A percentile compares a stretch with the other conserved stretches of the same genome.
phyloP scores from a whole-genome alignment of 352 stramenopile species.

The Phytophthora megakarya region DNA sequence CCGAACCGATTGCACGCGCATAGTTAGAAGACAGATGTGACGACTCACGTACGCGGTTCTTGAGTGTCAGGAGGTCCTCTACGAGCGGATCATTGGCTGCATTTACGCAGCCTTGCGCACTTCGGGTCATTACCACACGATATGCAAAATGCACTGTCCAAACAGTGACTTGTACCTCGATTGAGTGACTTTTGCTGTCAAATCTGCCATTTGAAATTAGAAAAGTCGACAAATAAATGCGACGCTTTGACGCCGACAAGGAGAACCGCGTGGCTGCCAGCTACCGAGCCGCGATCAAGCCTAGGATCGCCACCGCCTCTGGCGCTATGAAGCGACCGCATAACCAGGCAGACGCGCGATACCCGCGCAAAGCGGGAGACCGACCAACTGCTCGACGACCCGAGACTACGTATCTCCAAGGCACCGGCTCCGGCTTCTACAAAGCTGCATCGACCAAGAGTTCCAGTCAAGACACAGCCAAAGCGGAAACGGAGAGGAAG shows the following conservation, averaged over 20 bases:
- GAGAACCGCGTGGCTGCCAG: constrained; percentile 49
- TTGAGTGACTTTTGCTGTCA: not conserved
- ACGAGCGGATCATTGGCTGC: constrained; percentile 70
- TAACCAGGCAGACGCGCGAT: constrained; percentile 33
- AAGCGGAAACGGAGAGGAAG: constrained; percentile 35
- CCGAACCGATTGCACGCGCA: constrained; percentile 64
- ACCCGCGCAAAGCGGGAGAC: constrained; percentile 38
- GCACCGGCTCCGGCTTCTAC: constrained; percentile 16
- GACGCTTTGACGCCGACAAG: constrained; percentile 69
- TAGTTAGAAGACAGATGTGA: constrained; percentile 74
- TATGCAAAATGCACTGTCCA: too few species aligned
- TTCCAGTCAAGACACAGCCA: constrained; percentile 1
- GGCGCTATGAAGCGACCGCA: constrained; percentile 41
- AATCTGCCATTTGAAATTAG: not conserved
- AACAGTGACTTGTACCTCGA: too few species aligned
- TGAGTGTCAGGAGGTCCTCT: constrained; percentile 70
- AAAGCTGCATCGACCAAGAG: constrained; percentile 16
- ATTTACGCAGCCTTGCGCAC: constrained; percentile 52
- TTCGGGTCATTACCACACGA: constrained; percentile 32
- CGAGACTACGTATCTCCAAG: constrained; percentile 30
- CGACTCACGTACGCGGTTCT: constrained; percentile 58
- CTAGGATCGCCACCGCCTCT: constrained; percentile 5
- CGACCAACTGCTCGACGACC: not conserved
- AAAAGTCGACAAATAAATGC: constrained; percentile 32
- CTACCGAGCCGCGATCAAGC: constrained; percentile 11